Evolutionary conservation across 345 rosid genomes (phyloP).

Genomic region (Rhizophora apiculata): DNA sequence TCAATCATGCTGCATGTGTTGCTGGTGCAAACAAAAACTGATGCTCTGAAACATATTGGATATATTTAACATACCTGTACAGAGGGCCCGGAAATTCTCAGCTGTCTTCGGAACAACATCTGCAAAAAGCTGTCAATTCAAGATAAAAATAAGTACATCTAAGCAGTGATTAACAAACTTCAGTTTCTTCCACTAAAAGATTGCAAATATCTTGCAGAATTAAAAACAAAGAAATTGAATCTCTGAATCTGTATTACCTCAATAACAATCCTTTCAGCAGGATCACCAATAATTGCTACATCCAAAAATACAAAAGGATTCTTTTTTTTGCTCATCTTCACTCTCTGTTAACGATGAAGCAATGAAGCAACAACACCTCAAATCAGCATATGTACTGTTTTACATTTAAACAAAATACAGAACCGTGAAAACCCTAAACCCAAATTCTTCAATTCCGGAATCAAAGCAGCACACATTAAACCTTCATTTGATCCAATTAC

Average conservation of each 20-base stretch:
- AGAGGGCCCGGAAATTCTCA: conserved; percentile 91
- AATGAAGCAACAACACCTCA: not conserved
- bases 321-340: conserved; percentile 68
- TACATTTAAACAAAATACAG: not conserved
- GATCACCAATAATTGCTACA: conserved; percentile 65
- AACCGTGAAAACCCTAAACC: conserved; percentile 36
- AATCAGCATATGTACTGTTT: conserved; percentile 5
- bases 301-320: conserved; percentile 80
- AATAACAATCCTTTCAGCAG: conserved; percentile 59
- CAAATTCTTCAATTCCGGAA: conserved; percentile 12
- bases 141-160: conserved; percentile 6
- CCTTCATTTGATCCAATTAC: conserved; percentile 4
- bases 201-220: not conserved
- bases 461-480: too few species aligned
- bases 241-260: conserved; percentile 54
- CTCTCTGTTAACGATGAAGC: not conserved
- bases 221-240: not conserved
- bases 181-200: not conserved
- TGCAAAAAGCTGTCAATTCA: conserved; percentile 69
- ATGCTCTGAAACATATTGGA: not conserved
- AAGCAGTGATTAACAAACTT: not conserved
- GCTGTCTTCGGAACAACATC: conserved; percentile 89
- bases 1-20: not conserved
- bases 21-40: not conserved
- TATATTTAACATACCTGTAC: conserved; percentile 58